Conservation (phyloP, 306 rosid genomes). For the Quercus parvula region DNA sequence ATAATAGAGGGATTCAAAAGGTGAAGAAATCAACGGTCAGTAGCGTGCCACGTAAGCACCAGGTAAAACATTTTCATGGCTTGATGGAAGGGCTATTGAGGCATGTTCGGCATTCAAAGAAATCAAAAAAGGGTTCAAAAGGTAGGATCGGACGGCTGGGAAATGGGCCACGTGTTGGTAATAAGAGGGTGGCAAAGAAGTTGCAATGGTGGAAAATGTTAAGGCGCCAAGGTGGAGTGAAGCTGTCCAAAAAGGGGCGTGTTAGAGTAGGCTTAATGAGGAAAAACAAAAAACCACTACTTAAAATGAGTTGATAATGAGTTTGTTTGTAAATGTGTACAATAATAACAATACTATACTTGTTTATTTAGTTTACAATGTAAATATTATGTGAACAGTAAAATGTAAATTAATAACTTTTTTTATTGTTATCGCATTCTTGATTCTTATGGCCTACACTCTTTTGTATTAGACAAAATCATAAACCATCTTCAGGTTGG, state of each 20-base stretch:
- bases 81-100: slow-evolving; percentile 52
- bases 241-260: slow-evolving; percentile 39
- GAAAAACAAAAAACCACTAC: slow-evolving; percentile 39
- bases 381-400: too few species aligned
- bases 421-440: too few species aligned
- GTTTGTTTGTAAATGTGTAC: too few species aligned
- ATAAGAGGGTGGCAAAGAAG: slow-evolving; percentile 32
- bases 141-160: slow-evolving; percentile 2
- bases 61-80: slow-evolving; percentile 54
- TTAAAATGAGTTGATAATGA: slow-evolving; percentile 4
- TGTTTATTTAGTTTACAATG: too few species aligned
- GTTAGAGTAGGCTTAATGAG: slow-evolving; percentile 38
- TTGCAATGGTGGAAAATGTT: slow-evolving; percentile 51
- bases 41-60: slow-evolving; percentile 20
- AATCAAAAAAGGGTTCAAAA: slow-evolving; percentile 16
- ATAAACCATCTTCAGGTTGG: slow-evolving; percentile 3
- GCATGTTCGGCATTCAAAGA: slow-evolving; percentile 43
- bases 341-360: too few species aligned
- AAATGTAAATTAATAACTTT: too few species aligned
- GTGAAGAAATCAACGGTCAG: slow-evolving; percentile 21
- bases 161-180: slow-evolving; percentile 13
- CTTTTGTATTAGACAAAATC: background rate
- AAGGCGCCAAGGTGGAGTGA: slow-evolving; percentile 33
- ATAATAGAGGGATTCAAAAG: slow-evolving; percentile 16
- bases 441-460: too few species aligned